phyloP scores from a whole-genome alignment of 1,284 basidiomycete genomes.

The Flammula alnicola region DNA sequence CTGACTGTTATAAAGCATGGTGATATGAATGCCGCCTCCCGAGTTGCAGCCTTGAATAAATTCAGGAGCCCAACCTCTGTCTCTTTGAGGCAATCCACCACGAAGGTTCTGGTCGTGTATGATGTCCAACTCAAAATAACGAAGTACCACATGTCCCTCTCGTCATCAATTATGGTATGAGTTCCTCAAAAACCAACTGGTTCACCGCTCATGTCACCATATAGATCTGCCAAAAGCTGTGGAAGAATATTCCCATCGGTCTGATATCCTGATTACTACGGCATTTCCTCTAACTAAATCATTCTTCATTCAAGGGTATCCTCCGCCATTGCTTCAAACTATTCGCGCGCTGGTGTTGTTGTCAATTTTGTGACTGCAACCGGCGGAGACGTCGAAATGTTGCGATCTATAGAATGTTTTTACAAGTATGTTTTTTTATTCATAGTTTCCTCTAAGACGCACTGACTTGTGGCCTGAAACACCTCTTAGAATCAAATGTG shows the following conservation, averaged over 20 bases:
- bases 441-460: slow-evolving; percentile 16
- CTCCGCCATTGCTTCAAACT: slow-evolving; percentile 80
- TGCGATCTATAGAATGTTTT: slow-evolving; percentile 96
- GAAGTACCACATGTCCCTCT: slow-evolving; percentile 91
- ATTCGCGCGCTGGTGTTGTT: slow-evolving; percentile 84
- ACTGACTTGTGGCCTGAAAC: not conserved
- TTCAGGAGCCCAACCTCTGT: slow-evolving; percentile 63
- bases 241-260: slow-evolving; percentile 95
- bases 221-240: slow-evolving; percentile 94
- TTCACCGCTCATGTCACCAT: too few species aligned
- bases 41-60: slow-evolving; percentile 80
- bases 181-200: not conserved
- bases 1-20: slow-evolving; percentile 59
- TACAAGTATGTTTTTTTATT: slow-evolving; percentile 68
- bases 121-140: slow-evolving; percentile 88
- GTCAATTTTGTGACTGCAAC: slow-evolving; percentile 97
- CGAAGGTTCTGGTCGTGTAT: slow-evolving; percentile 87
- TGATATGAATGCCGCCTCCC: slow-evolving; percentile 84
- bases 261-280: slow-evolving; percentile 21
- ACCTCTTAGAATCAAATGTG: slow-evolving; percentile 80
- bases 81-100: slow-evolving; percentile 62
- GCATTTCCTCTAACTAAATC: not conserved
- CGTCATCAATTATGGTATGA: slow-evolving; percentile 86
- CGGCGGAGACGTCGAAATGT: slow-evolving; percentile 96
- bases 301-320: slow-evolving; percentile 59